A percentile compares a stretch with the other conserved stretches of the same genome.
Evolutionary conservation across 2,329 filamentous ascomycete species (phyloP).

Genomic region (Ustulina deusta): DNA sequence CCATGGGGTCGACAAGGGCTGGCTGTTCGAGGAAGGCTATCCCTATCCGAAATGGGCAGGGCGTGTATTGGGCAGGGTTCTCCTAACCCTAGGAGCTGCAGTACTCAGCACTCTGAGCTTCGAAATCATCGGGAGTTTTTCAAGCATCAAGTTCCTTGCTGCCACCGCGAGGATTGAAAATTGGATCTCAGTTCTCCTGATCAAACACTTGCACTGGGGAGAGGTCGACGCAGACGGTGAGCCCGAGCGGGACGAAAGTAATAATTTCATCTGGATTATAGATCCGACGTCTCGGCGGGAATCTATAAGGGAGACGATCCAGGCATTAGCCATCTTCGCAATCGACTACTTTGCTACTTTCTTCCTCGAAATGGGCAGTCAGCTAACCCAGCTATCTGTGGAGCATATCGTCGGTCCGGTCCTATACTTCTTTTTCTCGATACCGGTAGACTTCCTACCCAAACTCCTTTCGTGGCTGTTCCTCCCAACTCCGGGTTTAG

Average conservation of each 20-base stretch:
- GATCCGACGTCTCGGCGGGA: slow-evolving; percentile 24
- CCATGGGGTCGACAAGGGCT: slow-evolving; percentile 35
- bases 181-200: slow-evolving; percentile 20
- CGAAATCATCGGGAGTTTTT: slow-evolving; percentile 38
- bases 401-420: slow-evolving; percentile 11
- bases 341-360: slow-evolving; percentile 24
- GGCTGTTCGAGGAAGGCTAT: slow-evolving; percentile 24
- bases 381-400: not conserved
- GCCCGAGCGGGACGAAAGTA: slow-evolving; percentile 14
- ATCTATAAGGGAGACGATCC: slow-evolving; percentile 17
- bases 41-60: slow-evolving; percentile 30
- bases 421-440: slow-evolving; percentile 21
- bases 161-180: not conserved
- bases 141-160: slow-evolving; percentile 2
- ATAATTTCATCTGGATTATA: slow-evolving; percentile 25
- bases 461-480: slow-evolving; percentile 25
- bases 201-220: slow-evolving; percentile 35
- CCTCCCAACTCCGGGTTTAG: slow-evolving; percentile 37
- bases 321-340: not conserved
- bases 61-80: slow-evolving; percentile 35
- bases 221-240: slow-evolving; percentile 31
- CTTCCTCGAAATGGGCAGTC: not conserved
- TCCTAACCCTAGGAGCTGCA: slow-evolving; percentile 38
- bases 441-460: slow-evolving; percentile 21
- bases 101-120: slow-evolving; percentile 43